Evolutionary conservation across 1,284 basidiomycete species (phyloP), one percentile per base, ranked within the genome.

Genomic region (Malassezia globosa): DNA sequence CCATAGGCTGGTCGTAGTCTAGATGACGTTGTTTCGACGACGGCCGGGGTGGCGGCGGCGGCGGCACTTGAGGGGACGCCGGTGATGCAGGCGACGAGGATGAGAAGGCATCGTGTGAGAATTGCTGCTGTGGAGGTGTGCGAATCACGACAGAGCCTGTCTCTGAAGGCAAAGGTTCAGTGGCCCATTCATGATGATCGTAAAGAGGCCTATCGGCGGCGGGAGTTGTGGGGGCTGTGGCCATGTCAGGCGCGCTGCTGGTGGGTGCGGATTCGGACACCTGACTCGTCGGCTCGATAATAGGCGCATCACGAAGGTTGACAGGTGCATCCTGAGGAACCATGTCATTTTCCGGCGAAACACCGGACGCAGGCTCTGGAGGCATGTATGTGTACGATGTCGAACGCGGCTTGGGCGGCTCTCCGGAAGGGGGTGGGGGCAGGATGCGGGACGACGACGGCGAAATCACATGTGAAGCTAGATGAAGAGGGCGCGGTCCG

Each of bases 401-500:
- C n/a, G n/a, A n/a, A n/a, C n/a, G n/a, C n/a, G n/a, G n/a, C n/a
- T n/a, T n/a, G n/a, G n/a, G n/a, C n/a, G n/a, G n/a, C n/a, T n/a
- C n/a, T n/a, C n/a, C n/a, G 11, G 35, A 7, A 36, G 35, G 35
- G 19, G 35, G 35, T 21, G 10, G 7, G 7, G 41, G 31, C 11
- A 42, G 19, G 5, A 22, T 22, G 16, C 29, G 41, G 10, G 41
- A 5, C 5, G 26, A 24, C 31, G 24, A 19, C 14, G 41, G 41
- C 29, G 41, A 42, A 5, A 22, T 23, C 7, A 29, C 19, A 24
- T 25, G 23, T 8, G 27, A 21, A 1, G 41, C 29, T 2, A 51
- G 49, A 14, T 45, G 43, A 11, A 51, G 34, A 16, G 50, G 50
- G 4, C 38, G 39, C 2, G 38, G 50, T 1, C 26, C 45, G 8